Conservation (phyloP, 805 yeast species). For the Suhomyces xylopsoci region DNA sequence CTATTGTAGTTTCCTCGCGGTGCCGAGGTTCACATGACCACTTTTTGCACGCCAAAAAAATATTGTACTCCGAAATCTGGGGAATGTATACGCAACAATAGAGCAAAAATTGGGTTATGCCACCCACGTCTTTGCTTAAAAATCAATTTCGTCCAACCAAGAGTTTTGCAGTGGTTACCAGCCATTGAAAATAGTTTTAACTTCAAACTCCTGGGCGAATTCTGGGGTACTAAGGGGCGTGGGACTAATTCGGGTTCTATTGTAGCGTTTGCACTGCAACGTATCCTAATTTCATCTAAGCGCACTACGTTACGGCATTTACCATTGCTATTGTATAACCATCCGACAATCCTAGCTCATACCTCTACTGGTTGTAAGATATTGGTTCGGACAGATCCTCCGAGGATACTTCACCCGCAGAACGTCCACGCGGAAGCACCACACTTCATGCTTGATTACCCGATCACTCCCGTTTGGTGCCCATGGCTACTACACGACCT, state of each 20-base stretch:
- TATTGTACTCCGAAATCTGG: constrained; percentile 15
- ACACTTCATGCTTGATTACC: background rate
- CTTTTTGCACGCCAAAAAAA: background rate
- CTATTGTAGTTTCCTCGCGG: background rate
- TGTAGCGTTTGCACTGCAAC: background rate
- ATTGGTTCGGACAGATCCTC: background rate
- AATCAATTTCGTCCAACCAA: background rate
- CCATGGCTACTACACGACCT: constrained; percentile 1
- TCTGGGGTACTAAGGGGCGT: background rate
- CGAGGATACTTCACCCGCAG: background rate
- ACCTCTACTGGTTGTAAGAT: background rate
- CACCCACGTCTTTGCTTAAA: background rate
- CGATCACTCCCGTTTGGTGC: background rate
- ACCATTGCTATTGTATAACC: background rate
- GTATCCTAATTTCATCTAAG: background rate
- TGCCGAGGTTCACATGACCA: constrained; percentile 3
- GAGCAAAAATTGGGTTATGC: background rate
- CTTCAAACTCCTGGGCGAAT: background rate
- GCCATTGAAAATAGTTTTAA: background rate
- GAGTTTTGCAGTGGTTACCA: background rate
- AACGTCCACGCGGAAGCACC: background rate
- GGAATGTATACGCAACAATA: constrained; percentile 7
- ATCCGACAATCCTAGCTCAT: background rate
- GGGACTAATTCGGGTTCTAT: background rate
- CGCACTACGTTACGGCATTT: background rate